These are phyloP conservation scores for Aspergillus sojae DNA, from an alignment of 2,329 filamentous ascomycete species.

Conservation along the genomic window DNA sequence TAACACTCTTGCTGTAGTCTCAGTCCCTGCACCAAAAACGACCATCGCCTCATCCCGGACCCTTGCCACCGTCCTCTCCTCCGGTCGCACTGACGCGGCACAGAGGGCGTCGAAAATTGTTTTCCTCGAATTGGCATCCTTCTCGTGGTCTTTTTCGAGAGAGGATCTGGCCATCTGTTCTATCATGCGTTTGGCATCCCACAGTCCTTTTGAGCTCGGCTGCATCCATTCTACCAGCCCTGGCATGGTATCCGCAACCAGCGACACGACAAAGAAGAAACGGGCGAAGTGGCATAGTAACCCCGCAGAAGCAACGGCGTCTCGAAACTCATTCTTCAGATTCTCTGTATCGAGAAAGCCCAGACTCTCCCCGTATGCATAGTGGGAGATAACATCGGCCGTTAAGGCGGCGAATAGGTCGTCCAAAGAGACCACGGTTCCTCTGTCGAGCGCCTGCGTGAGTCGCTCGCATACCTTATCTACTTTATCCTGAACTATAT, in stretches of 20 bases:
- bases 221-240: background rate
- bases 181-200: background rate
- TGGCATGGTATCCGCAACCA: background rate
- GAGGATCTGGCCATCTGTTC: background rate
- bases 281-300: background rate
- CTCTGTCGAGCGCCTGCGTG: background rate
- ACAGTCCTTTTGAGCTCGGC: background rate
- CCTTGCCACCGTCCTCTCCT: constrained; percentile 19
- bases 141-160: no score
- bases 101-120: constrained; percentile 13
- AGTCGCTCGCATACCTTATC: background rate
- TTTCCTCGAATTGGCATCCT: background rate
- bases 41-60: constrained; percentile 24
- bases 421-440: background rate
- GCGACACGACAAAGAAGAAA: background rate
- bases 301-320: background rate
- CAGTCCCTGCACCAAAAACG: constrained; percentile 28
- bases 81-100: background rate
- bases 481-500: background rate
- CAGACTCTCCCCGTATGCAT: background rate
- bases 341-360: background rate
- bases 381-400: background rate
- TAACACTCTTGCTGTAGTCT: constrained; percentile 26
- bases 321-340: background rate
- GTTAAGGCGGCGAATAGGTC: background rate